Conservation (phyloP, 805 yeast species). For the Nakazawaea populi region DNA sequence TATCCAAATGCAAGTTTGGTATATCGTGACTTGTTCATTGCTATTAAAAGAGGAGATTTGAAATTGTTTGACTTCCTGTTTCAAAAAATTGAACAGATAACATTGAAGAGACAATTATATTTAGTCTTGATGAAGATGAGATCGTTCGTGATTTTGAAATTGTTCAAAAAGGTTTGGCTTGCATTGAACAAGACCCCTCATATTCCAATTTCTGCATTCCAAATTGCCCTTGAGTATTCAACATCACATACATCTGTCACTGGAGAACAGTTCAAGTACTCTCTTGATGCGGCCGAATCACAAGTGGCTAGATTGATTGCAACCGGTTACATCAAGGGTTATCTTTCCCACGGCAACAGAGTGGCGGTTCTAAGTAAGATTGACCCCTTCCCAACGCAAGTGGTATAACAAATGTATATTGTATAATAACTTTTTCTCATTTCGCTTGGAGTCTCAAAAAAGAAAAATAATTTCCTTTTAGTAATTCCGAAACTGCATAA, state of each 20-base stretch:
- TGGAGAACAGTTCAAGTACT: slow-evolving; percentile 12
- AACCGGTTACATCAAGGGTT: slow-evolving; percentile 64
- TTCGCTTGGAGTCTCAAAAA: too few species aligned
- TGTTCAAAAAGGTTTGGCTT: slow-evolving; percentile 37
- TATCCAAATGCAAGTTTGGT: slow-evolving; percentile 35
- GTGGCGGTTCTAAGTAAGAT: slow-evolving; percentile 72
- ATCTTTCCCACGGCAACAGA: slow-evolving; percentile 68
- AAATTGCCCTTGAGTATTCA: slow-evolving; percentile 35
- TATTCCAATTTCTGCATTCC: slow-evolving; percentile 33
- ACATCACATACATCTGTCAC: slow-evolving; percentile 16
- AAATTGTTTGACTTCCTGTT: slow-evolving; percentile 41
- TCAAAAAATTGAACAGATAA: slow-evolving; percentile 36
- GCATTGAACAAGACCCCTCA: slow-evolving; percentile 22
- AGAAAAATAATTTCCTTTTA: too few species aligned
- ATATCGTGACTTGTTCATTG: slow-evolving; percentile 42
- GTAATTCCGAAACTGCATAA: too few species aligned
- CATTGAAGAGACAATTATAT: slow-evolving; percentile 57
- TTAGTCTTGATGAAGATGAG: slow-evolving; percentile 50
- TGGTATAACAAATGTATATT: background rate
- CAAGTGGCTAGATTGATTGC: slow-evolving; percentile 60
- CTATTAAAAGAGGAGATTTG: slow-evolving; percentile 52
- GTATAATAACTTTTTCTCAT: too few species aligned
- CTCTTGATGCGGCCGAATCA: slow-evolving; percentile 60
- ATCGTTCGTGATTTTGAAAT: slow-evolving; percentile 41
- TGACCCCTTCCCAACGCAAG: slow-evolving; percentile 59